Percentiles rank a stretch among this genome's conserved stretches.
These are phyloP conservation scores for Coffea eugenioides DNA, from an alignment of 257 asterid species.

Conservation along the genomic window DNA sequence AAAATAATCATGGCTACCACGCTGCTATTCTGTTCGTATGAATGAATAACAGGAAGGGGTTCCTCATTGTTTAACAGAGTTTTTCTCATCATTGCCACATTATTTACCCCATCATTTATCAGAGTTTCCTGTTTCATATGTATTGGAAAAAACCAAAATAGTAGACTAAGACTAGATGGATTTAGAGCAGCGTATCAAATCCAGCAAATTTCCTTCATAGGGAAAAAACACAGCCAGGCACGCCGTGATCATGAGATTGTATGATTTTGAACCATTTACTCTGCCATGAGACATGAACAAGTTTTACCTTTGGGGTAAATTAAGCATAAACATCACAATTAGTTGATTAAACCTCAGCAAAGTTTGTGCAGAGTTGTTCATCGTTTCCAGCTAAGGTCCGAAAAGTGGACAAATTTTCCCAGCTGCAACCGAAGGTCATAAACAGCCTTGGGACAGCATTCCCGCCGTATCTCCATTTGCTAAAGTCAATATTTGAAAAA, in stretches of 20 bases:
- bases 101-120: neutral
- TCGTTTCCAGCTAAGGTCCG: neutral
- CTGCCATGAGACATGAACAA: neutral
- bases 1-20: constrained; percentile 45
- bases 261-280: neutral
- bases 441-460: too few relatives aligned
- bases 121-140: neutral
- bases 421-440: too few relatives aligned
- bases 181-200: too few relatives aligned
- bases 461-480: too few relatives aligned
- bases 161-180: neutral
- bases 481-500: neutral
- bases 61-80: constrained; percentile 30
- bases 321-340: too few relatives aligned
- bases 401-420: too few relatives aligned
- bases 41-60: constrained; percentile 11
- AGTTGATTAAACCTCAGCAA: neutral
- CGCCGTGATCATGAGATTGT: too few relatives aligned
- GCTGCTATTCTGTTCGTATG: neutral
- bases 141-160: neutral
- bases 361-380: neutral
- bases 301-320: neutral
- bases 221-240: too few relatives aligned
- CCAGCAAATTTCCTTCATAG: too few relatives aligned
- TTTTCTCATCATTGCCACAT: constrained; percentile 76